phyloP scores from a whole-genome alignment of 2,329 filamentous ascomycete species.

The Trichoderma afroharzianum region DNA sequence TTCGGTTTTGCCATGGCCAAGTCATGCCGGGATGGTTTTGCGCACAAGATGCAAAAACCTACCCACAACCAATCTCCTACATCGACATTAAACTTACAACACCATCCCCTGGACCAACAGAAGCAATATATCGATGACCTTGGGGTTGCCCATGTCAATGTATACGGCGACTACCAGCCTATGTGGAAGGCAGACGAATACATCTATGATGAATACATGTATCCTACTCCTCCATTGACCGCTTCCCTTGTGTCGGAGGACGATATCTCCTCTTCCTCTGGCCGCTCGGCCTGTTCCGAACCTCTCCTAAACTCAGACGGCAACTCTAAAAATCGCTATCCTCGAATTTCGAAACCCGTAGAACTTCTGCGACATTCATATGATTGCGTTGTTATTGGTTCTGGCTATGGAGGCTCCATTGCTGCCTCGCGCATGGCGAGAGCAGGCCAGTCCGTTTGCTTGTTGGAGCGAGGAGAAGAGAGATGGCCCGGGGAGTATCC shows the following conservation, averaged over 20 bases:
- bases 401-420: constrained; percentile 65
- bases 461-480: constrained; percentile 63
- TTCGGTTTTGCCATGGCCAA: neutral
- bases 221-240: neutral
- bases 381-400: constrained; percentile 65
- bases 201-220: neutral
- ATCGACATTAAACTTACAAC: neutral
- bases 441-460: constrained; percentile 52
- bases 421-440: constrained; percentile 63
- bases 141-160: neutral
- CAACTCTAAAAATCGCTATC: constrained; percentile 35
- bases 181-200: neutral
- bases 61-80: neutral
- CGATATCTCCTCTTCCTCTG: neutral
- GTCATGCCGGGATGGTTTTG: neutral
- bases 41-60: neutral
- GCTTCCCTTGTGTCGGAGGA: neutral
- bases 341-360: constrained; percentile 54
- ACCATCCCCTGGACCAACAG: neutral
- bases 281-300: neutral
- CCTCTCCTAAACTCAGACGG: neutral
- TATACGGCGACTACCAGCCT: neutral
- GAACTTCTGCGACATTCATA: constrained; percentile 56
- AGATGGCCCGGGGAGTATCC: constrained; percentile 66
- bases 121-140: neutral